Evolutionary conservation across 257 asterid species (phyloP).

Genomic region (Nicotiana tabacum): DNA sequence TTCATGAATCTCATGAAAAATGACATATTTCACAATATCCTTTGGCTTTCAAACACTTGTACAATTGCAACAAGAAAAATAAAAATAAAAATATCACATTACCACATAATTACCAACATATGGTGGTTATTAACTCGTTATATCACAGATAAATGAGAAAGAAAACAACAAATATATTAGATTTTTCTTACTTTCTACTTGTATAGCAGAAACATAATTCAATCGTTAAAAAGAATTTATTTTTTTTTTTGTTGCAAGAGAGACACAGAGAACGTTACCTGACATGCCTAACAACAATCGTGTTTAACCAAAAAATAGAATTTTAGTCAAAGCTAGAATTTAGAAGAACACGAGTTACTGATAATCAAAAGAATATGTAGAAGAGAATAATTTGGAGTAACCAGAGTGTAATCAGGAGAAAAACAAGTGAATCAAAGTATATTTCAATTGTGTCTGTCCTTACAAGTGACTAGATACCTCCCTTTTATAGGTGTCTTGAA

Average conservation of each 20-base stretch:
- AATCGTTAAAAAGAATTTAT: not conserved
- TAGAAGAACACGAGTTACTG: too few relatives aligned
- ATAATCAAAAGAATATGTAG: too few relatives aligned
- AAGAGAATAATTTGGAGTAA: too few relatives aligned
- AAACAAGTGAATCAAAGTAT: too few relatives aligned
- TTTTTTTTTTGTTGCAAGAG: not conserved
- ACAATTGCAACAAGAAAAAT: not conserved
- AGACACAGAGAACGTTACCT: not conserved
- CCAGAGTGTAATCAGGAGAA: too few relatives aligned
- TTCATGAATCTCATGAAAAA: too few relatives aligned
- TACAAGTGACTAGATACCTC: too few relatives aligned
- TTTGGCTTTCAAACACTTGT: constrained; percentile 35
- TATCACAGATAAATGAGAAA: not conserved
- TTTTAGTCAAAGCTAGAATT: too few relatives aligned
- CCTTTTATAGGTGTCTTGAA: too few relatives aligned
- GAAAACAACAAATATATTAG: not conserved
- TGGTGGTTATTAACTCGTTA: not conserved
- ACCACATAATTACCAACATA: not conserved
- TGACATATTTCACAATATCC: too few relatives aligned
- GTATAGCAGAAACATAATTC: not conserved
- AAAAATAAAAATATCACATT: not conserved
- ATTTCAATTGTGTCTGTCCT: too few relatives aligned
- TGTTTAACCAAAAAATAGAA: too few relatives aligned
- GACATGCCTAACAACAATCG: not conserved
- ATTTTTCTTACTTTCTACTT: not conserved